phyloP scores from a whole-genome alignment of 768 basidiomycete genomes.

The Boletus rubescentipes region DNA sequence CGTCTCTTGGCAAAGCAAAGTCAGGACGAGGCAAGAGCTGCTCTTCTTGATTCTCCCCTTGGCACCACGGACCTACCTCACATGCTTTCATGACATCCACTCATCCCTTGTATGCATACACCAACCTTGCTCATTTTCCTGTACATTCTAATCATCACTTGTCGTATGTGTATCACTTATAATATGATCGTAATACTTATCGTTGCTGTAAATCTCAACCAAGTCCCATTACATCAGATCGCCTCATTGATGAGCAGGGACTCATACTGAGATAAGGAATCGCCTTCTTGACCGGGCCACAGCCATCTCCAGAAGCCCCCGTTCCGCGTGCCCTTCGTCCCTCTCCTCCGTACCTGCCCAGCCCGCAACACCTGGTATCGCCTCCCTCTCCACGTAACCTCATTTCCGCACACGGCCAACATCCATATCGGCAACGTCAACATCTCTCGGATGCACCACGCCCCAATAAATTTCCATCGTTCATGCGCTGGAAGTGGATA shows the following conservation, averaged over 20 bases:
- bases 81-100: conserved; percentile 25
- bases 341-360: conserved; percentile 58
- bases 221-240: conserved; percentile 22
- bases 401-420: conserved; percentile 75
- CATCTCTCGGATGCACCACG: conserved; percentile 80
- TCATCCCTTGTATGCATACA: conserved; percentile 32
- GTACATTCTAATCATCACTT: conserved; percentile 35
- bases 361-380: conserved; percentile 71
- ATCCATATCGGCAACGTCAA: conserved; percentile 88
- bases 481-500: conserved; percentile 51
- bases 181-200: conserved; percentile 32
- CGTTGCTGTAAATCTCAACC: conserved; percentile 27
- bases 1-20: conserved; percentile 37
- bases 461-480: conserved; percentile 61
- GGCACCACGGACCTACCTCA: conserved; percentile 25
- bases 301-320: conserved; percentile 29
- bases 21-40: conserved; percentile 35
- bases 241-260: conserved; percentile 11
- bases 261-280: conserved; percentile 17
- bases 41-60: conserved; percentile 25
- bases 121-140: conserved; percentile 27
- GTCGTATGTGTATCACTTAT: conserved; percentile 34
- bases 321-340: conserved; percentile 7
- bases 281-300: conserved; percentile 15
- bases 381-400: conserved; percentile 86